Evolutionary conservation across 768 basidiomycete species (phyloP).

Genomic region (Russula olivacea): DNA sequence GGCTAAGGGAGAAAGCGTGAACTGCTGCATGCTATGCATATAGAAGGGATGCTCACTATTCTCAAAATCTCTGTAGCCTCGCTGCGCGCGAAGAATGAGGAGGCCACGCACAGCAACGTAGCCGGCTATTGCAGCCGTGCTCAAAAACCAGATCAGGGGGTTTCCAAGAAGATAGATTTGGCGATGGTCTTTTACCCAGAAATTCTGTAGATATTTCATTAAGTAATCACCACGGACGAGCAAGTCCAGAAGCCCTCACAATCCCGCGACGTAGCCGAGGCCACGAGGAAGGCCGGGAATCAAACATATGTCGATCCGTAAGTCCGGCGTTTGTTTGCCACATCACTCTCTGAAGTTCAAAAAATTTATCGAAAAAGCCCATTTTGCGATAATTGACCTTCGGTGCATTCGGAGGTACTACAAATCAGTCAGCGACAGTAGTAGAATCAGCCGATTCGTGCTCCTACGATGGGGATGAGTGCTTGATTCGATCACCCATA

Average conservation of each 20-base stretch:
- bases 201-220: conserved; percentile 53
- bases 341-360: conserved; percentile 90
- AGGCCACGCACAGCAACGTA: conserved; percentile 70
- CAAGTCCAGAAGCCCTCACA: conserved; percentile 44
- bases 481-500: conserved; percentile 93
- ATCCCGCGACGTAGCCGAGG: conserved; percentile 89
- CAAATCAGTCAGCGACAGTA: background rate
- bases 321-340: conserved; percentile 95
- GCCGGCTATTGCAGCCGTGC: conserved; percentile 59
- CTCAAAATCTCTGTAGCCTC: conserved; percentile 89
- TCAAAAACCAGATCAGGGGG: conserved; percentile 88
- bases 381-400: conserved; percentile 92
- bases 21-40: background rate
- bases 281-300: conserved; percentile 91
- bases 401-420: conserved; percentile 64
- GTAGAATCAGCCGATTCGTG: background rate
- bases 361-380: conserved; percentile 85
- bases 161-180: conserved; percentile 97
- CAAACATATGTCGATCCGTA: conserved; percentile 91
- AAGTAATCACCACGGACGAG: background rate
- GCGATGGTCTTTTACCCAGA: conserved; percentile 95
- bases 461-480: conserved; percentile 64
- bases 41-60: conserved; percentile 54
- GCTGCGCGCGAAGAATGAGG: conserved; percentile 81
- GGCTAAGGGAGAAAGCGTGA: conserved; percentile 42